Evolutionary conservation across 495 filamentous ascomycete genomes (phyloP), one percentile per base, ranked within the genome.

Genomic region (Talaromyces wortmannii): DNA sequence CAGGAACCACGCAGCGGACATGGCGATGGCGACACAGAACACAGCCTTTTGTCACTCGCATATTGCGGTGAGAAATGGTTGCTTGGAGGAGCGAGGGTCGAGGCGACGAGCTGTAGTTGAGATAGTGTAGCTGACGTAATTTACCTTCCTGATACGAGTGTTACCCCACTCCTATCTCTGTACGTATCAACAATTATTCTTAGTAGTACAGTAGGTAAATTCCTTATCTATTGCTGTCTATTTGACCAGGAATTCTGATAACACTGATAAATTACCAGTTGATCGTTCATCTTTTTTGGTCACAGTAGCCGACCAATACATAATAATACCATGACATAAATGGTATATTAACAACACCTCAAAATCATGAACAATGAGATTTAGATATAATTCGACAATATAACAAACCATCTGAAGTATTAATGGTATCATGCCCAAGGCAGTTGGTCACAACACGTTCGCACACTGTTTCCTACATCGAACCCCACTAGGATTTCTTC

Each of bases 1-100:
- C 18, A 7, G 59, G 55, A 44, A 68, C 65, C 10, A 66, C 67
- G 47, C 70, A 71, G 52, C 67, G 66, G 17, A 73, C 67, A 61
- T 73, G 70, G 55, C 70, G 70, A 68, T 70, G 56, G 29, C 70
- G 70, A 63, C 70, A 73, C 56, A 67, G 58, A 59, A 61, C 63
- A 64, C 70, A 73, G 56, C 70, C 70, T 53, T 67, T 67, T 48
- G 64, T 63, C 57, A 73, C 67, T 64, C 70, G 64, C 70, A 71
- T 71, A 46, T 46, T 46, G 44, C 13, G 13, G 13, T 46, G 44
- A 46, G 4, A 2, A 23, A 23, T 46, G 36, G 36, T 46, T 46
- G 2, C 44, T 46, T 46, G 44, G 3, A 23, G 44, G 17, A 46
- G 7, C 16, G 44, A 46, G 16, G 2, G 36, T 40, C 23, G 23